Evolutionary conservation across 1,139 yeast species (phyloP).

Genomic region (Taphrina confusa): DNA sequence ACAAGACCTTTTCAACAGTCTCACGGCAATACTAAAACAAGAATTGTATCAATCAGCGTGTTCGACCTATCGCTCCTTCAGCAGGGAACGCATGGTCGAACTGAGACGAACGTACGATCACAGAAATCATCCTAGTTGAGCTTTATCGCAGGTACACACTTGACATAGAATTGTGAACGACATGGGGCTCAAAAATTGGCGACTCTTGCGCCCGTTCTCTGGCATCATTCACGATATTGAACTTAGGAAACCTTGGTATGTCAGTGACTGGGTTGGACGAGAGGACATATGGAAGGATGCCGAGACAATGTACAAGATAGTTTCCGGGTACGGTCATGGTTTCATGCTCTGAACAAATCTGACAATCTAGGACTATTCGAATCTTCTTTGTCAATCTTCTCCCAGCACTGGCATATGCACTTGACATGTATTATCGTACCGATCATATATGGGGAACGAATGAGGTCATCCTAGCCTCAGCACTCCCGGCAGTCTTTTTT

Average conservation of each 20-base stretch:
- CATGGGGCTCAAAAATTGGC: slow-evolving; percentile 21
- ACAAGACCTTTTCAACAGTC: no score
- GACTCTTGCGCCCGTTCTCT: slow-evolving; percentile 33
- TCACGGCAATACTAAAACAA: no score
- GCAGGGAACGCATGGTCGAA: no score
- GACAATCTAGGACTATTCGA: slow-evolving; percentile 12
- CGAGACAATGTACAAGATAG: slow-evolving; percentile 63
- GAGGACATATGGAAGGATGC: slow-evolving; percentile 88
- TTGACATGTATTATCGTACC: slow-evolving; percentile 90
- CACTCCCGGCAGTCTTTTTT: slow-evolving; percentile 85
- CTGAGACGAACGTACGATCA: no score
- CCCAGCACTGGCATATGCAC: slow-evolving; percentile 96
- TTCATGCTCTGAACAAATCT: not conserved
- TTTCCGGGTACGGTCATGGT: slow-evolving; percentile 68
- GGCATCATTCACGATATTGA: slow-evolving; percentile 62
- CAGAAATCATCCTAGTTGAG: no score
- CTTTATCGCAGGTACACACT: no score
- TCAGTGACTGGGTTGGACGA: slow-evolving; percentile 78
- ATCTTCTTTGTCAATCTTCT: slow-evolving; percentile 48
- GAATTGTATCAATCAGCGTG: no score
- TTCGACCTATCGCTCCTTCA: no score
- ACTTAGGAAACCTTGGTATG: slow-evolving; percentile 64
- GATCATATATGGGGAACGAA: slow-evolving; percentile 84
- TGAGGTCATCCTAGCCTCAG: slow-evolving; percentile 79
- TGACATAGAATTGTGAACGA: no score